These are phyloP conservation scores for Golovinomyces cichoracearum DNA, from an alignment of 2,329 filamentous ascomycete species.

Conservation along the genomic window DNA sequence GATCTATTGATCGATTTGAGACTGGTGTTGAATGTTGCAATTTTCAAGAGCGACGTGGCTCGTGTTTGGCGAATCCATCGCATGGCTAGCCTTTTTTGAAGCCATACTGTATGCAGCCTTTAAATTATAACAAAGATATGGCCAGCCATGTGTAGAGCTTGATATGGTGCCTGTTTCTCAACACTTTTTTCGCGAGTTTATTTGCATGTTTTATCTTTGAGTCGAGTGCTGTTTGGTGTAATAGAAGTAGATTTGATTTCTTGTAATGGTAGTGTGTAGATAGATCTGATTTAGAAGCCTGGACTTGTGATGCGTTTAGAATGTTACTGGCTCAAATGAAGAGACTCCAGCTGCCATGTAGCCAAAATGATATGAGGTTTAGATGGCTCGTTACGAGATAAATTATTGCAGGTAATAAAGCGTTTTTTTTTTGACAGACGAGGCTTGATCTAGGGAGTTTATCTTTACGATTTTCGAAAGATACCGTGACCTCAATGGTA, in stretches of 20 bases:
- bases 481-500: neutral
- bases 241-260: neutral
- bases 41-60: neutral
- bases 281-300: neutral
- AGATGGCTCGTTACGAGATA: neutral
- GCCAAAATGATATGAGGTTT: neutral
- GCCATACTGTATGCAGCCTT: too few species aligned
- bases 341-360: neutral
- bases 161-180: too few species aligned
- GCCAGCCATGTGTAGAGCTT: neutral
- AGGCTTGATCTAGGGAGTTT: neutral
- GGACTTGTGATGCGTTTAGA: neutral
- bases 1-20: too few species aligned
- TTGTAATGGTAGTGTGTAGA: neutral
- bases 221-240: neutral
- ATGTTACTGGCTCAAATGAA: neutral
- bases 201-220: neutral
- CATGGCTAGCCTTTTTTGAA: too few species aligned
- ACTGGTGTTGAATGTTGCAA: neutral
- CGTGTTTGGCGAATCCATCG: neutral
- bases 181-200: neutral
- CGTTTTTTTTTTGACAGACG: neutral
- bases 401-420: neutral
- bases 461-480: neutral
- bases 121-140: too few species aligned